Conservation (phyloP, 2,329 filamentous ascomycete genomes). For the Zymoseptoria ardabiliae region DNA sequence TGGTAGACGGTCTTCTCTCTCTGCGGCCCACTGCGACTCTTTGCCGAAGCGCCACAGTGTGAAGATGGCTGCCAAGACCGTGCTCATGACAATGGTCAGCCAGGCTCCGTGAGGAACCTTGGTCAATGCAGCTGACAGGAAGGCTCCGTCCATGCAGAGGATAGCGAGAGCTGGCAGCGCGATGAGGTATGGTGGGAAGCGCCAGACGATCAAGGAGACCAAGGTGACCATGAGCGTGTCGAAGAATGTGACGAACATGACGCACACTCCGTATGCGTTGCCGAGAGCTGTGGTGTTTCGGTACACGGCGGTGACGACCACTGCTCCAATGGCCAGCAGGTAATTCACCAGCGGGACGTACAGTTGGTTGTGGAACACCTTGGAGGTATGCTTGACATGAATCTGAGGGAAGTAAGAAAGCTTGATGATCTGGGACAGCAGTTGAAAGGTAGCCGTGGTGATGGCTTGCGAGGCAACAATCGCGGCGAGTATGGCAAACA, state of each 20-base stretch:
- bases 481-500: slow-evolving; percentile 58
- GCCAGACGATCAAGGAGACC: slow-evolving; percentile 66
- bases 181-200: slow-evolving; percentile 53
- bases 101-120: slow-evolving; percentile 72
- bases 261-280: slow-evolving; percentile 70
- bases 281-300: slow-evolving; percentile 56
- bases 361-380: slow-evolving; percentile 63
- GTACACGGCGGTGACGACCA: slow-evolving; percentile 57
- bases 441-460: slow-evolving; percentile 60
- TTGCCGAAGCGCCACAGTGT: slow-evolving; percentile 74
- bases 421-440: slow-evolving; percentile 66
- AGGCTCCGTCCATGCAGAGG: slow-evolving; percentile 60
- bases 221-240: slow-evolving; percentile 68
- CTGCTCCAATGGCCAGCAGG: slow-evolving; percentile 66
- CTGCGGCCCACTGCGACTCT: slow-evolving; percentile 66
- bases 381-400: slow-evolving; percentile 63
- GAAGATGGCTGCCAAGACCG: slow-evolving; percentile 57
- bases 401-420: slow-evolving; percentile 69
- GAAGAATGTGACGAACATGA: slow-evolving; percentile 73
- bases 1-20: slow-evolving; percentile 54
- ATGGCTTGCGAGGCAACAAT: slow-evolving; percentile 76
- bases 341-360: slow-evolving; percentile 72
- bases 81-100: slow-evolving; percentile 64
- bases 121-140: slow-evolving; percentile 59
- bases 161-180: slow-evolving; percentile 56